Percentiles rank a stretch among this genome's conserved stretches.
Conservation (phyloP, 2,329 filamentous ascomycete species). For the Phymatotrichopsis omnivora region DNA sequence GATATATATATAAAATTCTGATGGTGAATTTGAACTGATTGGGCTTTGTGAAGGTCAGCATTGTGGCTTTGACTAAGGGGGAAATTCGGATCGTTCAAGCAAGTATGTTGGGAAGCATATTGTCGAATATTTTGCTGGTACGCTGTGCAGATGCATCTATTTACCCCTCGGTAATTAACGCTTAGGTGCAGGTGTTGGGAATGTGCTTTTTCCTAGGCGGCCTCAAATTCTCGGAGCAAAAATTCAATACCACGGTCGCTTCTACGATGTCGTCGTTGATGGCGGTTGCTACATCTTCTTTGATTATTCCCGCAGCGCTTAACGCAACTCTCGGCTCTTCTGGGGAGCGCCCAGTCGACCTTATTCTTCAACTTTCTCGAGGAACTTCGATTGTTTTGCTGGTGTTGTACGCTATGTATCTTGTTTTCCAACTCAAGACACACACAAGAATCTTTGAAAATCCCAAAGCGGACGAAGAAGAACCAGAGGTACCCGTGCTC, state of each 20-base stretch:
- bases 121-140: slow-evolving; percentile 82
- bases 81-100: slow-evolving; percentile 96
- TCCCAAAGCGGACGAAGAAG: slow-evolving; percentile 27
- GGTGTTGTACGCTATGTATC: slow-evolving; percentile 63
- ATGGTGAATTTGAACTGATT: slow-evolving; percentile 4
- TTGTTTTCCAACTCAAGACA: slow-evolving; percentile 66
- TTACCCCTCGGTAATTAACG: not conserved
- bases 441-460: slow-evolving; percentile 62
- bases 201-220: slow-evolving; percentile 73
- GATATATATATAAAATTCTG: not conserved
- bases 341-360: slow-evolving; percentile 28
- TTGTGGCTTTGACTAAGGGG: slow-evolving; percentile 72
- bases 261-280: slow-evolving; percentile 60
- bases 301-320: slow-evolving; percentile 60
- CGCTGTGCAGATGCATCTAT: slow-evolving; percentile 27
- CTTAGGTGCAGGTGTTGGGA: slow-evolving; percentile 45
- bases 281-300: slow-evolving; percentile 54
- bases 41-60: slow-evolving; percentile 56
- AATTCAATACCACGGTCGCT: slow-evolving; percentile 65
- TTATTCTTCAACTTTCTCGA: slow-evolving; percentile 49
- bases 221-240: slow-evolving; percentile 58
- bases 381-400: slow-evolving; percentile 68
- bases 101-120: slow-evolving; percentile 90
- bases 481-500: slow-evolving; percentile 21
- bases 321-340: slow-evolving; percentile 30